Conservation (phyloP, 225 moss, liverwort and hornwort genomes). For the Physcomitrellopsis africana region DNA sequence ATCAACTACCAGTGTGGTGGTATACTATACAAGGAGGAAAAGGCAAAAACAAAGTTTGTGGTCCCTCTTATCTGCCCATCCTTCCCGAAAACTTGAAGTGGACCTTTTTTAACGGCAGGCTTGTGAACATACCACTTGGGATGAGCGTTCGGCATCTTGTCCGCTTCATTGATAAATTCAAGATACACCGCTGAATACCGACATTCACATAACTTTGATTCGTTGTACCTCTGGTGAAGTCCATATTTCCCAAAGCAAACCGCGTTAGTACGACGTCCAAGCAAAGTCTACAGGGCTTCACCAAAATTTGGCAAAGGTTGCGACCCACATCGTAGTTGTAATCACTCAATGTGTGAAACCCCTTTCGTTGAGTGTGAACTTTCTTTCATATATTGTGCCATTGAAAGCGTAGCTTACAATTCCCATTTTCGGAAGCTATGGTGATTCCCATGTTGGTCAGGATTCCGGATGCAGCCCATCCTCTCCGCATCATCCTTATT, state of each 20-base stretch:
- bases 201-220: constrained; percentile 30
- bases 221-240: constrained; percentile 60
- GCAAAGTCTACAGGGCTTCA: constrained; percentile 47
- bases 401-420: constrained; percentile 70
- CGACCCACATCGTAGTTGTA: constrained; percentile 69
- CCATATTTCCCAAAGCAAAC: constrained; percentile 67
- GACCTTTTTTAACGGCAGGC: constrained; percentile 46
- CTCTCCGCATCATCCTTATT: constrained; percentile 27
- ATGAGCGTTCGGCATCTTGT: constrained; percentile 41
- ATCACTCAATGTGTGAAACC: constrained; percentile 61
- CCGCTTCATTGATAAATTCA: constrained; percentile 16
- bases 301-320: constrained; percentile 55
- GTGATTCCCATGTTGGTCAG: constrained; percentile 67
- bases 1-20: not conserved
- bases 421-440: constrained; percentile 45
- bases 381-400: constrained; percentile 47
- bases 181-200: constrained; percentile 28
- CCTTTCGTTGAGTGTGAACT: constrained; percentile 46
- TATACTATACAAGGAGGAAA: constrained; percentile 44
- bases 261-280: constrained; percentile 55
- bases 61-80: constrained; percentile 71
- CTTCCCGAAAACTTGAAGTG: constrained; percentile 58
- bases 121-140: constrained; percentile 42
- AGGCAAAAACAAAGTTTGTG: constrained; percentile 49
- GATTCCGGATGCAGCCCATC: constrained; percentile 50